Conservation (phyloP, 1,139 yeast genomes). For the Nakaseomyces uthaithaninus region DNA sequence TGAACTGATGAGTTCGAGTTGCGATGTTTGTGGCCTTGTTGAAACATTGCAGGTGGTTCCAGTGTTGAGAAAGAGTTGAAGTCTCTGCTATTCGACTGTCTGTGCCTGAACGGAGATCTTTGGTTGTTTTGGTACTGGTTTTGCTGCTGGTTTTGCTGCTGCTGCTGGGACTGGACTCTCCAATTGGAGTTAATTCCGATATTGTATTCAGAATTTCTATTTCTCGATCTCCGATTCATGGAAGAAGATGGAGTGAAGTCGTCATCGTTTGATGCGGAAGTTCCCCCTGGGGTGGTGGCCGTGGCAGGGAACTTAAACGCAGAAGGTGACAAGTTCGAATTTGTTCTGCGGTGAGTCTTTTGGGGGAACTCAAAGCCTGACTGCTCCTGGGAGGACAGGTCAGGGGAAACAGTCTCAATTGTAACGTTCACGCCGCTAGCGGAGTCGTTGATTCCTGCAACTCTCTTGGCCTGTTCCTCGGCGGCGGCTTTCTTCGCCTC, state of each 20-base stretch:
- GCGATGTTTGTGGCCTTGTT: conserved; percentile 74
- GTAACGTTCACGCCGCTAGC: conserved; percentile 12
- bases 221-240: conserved; percentile 33
- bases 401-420: conserved; percentile 15
- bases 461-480: conserved; percentile 63
- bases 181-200: conserved; percentile 55
- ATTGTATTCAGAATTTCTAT: conserved; percentile 26
- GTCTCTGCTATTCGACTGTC: conserved; percentile 30
- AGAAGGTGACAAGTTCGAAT: conserved; percentile 24
- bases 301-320: conserved; percentile 20
- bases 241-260: conserved; percentile 30
- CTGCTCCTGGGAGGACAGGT: conserved; percentile 12
- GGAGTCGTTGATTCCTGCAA: conserved; percentile 19
- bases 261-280: conserved; percentile 24
- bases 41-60: conserved; percentile 51
- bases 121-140: conserved; percentile 17
- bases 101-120: conserved; percentile 28
- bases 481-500: conserved; percentile 99
- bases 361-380: conserved; percentile 46
- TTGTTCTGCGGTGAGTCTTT: conserved; percentile 26
- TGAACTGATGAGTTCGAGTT: conserved; percentile 48
- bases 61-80: conserved; percentile 29
- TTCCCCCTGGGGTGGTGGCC: conserved; percentile 7
- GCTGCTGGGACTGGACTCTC: conserved; percentile 40
- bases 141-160: conserved; percentile 16